These are phyloP conservation scores for Kuraishia borneana DNA, from an alignment of 805 yeast species.

Conservation along the genomic window DNA sequence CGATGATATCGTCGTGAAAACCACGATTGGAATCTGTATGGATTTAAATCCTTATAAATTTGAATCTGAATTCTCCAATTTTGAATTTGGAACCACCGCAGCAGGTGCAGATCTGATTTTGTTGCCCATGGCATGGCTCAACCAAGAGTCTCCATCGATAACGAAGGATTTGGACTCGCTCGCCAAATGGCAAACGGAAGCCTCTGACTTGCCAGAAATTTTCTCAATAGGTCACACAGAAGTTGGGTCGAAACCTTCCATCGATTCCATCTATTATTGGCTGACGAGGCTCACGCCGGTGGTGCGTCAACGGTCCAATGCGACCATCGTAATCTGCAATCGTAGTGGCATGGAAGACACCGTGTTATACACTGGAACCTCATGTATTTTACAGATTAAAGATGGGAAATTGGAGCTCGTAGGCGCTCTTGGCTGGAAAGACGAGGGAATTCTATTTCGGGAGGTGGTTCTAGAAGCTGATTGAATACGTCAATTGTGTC, in stretches of 20 bases:
- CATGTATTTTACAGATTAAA: conserved; percentile 46
- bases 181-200: not conserved
- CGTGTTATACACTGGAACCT: conserved; percentile 58
- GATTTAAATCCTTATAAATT: conserved; percentile 84
- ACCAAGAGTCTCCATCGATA: conserved; percentile 31
- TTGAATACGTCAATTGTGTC: too few species aligned
- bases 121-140: conserved; percentile 85
- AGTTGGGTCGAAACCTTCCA: conserved; percentile 22
- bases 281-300: conserved; percentile 57
- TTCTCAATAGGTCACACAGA: not conserved
- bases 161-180: not conserved
- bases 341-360: conserved; percentile 70
- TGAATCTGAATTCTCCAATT: conserved; percentile 62
- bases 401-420: conserved; percentile 35
- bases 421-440: conserved; percentile 51
- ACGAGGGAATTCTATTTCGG: conserved; percentile 52
- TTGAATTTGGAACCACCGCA: conserved; percentile 51
- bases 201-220: not conserved
- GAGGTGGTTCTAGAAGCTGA: too few species aligned
- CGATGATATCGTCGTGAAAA: conserved; percentile 17
- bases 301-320: conserved; percentile 22
- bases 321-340: conserved; percentile 47
- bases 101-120: conserved; percentile 45
- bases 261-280: conserved; percentile 55
- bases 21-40: conserved; percentile 86